Evolutionary conservation across 768 basidiomycete species (phyloP).

Genomic region (Russula foetens): DNA sequence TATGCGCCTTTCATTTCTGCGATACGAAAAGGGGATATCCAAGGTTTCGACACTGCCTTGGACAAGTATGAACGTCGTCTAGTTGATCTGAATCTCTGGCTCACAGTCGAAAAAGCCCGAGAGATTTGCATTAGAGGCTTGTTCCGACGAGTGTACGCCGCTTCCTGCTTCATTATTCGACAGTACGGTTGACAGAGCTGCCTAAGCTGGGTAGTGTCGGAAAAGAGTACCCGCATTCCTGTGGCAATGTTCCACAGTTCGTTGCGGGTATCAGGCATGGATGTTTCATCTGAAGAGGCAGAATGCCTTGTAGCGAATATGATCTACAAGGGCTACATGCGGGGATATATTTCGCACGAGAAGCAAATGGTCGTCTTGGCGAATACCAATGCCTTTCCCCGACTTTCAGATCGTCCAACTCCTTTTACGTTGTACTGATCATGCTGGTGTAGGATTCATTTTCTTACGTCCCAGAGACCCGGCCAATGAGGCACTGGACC

Average conservation of each 20-base stretch:
- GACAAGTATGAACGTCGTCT: conserved; percentile 62
- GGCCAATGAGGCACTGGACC: not conserved
- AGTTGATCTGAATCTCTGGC: conserved; percentile 80
- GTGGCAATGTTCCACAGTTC: conserved; percentile 76
- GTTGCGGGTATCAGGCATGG: conserved; percentile 59
- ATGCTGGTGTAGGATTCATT: not conserved
- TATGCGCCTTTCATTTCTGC: conserved; percentile 78
- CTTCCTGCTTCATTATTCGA: not conserved
- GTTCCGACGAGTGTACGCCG: conserved; percentile 66
- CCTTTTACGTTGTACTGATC: conserved; percentile 35
- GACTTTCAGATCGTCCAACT: conserved; percentile 50
- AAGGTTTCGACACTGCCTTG: conserved; percentile 73
- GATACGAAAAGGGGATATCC: conserved; percentile 68
- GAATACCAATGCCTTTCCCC: conserved; percentile 72
- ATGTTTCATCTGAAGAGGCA: conserved; percentile 70
- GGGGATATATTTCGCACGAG: conserved; percentile 95
- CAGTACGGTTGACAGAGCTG: not conserved
- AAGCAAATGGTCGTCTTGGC: conserved; percentile 91
- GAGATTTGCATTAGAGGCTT: conserved; percentile 80
- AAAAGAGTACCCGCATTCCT: conserved; percentile 70
- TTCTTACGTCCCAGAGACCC: not conserved
- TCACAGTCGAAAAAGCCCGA: conserved; percentile 80
- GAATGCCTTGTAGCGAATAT: conserved; percentile 93
- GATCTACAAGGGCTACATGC: conserved; percentile 88
- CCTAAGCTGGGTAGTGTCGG: conserved; percentile 68